A percentile compares a stretch with the other conserved stretches of the same genome.
Conservation (phyloP, 108 stramenopile species). For the Asterionellopsis glacialis region DNA sequence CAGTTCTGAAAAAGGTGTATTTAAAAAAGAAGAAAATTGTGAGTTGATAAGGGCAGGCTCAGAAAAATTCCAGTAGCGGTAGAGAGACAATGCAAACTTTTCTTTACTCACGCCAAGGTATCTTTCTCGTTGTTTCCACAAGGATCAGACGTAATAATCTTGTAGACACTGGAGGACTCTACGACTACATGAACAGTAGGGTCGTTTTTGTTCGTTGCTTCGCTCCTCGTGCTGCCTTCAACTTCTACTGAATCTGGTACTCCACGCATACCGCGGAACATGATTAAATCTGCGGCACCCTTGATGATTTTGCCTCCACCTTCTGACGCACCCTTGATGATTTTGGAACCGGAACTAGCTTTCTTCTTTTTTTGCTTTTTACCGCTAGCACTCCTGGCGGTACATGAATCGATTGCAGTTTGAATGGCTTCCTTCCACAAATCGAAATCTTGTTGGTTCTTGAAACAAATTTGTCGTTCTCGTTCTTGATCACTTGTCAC, state of each 20-base stretch:
- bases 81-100: background rate
- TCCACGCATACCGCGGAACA: background rate
- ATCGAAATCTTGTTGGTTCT: constrained; percentile 38
- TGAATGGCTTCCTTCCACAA: constrained; percentile 44
- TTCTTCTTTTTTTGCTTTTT: background rate
- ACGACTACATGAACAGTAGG: constrained; percentile 47
- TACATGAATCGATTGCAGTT: background rate
- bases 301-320: constrained; percentile 6
- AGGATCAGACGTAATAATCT: constrained; percentile 69
- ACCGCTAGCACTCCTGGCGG: background rate
- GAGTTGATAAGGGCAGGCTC: background rate
- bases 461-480: constrained; percentile 48
- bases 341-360: constrained; percentile 24
- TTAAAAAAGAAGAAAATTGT: background rate
- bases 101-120: constrained; percentile 60
- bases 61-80: background rate
- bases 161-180: constrained; percentile 61
- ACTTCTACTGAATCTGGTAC: background rate
- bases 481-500: constrained; percentile 38
- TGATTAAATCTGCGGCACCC: background rate
- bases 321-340: constrained; percentile 6
- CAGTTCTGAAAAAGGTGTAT: constrained; percentile 16
- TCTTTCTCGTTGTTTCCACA: constrained; percentile 58
- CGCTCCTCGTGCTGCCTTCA: constrained; percentile 21
- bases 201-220: constrained; percentile 17